Conservation (phyloP, 2,329 filamentous ascomycete genomes). For the Pseudopithomyces maydicus region DNA sequence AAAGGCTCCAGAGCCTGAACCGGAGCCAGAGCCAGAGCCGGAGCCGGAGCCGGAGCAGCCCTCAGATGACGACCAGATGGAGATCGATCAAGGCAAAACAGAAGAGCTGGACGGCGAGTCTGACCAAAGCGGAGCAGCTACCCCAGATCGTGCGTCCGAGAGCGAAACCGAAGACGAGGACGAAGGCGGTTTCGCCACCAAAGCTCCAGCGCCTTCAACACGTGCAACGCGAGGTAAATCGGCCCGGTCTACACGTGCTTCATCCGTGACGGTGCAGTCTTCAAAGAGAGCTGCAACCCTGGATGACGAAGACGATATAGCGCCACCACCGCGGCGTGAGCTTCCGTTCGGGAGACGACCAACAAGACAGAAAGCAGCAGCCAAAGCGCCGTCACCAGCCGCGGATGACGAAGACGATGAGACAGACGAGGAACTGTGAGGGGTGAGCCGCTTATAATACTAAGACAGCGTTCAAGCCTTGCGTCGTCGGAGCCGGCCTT, state of each 20-base stretch:
- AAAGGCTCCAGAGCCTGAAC: conserved; percentile 25
- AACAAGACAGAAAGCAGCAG: conserved; percentile 23
- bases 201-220: conserved; percentile 9
- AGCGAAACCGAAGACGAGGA: conserved; percentile 43
- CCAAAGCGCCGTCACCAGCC: conserved; percentile 16
- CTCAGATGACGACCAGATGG: conserved; percentile 40
- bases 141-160: conserved; percentile 41
- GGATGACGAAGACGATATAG: conserved; percentile 9
- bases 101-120: conserved; percentile 35
- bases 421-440: conserved; percentile 44
- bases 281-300: conserved; percentile 15
- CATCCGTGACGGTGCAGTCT: conserved; percentile 21
- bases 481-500: too few relatives aligned
- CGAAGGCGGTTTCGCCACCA: conserved; percentile 18
- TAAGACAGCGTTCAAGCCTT: background rate
- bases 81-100: conserved; percentile 33
- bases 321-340: conserved; percentile 40
- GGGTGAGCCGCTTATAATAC: too few relatives aligned
- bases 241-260: conserved; percentile 24
- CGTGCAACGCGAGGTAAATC: conserved; percentile 14
- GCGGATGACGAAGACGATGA: conserved; percentile 35
- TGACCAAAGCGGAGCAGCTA: conserved; percentile 28
- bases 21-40: conserved; percentile 22
- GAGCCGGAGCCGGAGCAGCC: conserved; percentile 15
- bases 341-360: conserved; percentile 38